Percentiles rank a stretch among this genome's conserved stretches.
Conservation (phyloP, 148 eudicot genomes). For the Cornus controversa region DNA sequence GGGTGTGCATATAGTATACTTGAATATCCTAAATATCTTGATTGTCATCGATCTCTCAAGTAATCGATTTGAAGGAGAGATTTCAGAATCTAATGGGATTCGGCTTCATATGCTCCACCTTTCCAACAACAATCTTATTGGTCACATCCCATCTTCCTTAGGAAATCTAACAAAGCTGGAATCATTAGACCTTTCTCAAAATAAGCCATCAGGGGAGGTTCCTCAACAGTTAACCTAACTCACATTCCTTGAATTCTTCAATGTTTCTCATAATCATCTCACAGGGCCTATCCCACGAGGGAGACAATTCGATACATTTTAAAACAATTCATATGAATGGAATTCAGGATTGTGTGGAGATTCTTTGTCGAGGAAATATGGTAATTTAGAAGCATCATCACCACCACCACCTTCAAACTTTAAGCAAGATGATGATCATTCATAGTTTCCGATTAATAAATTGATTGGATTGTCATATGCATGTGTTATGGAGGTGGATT, state of each 20-base stretch:
- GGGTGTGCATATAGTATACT: background rate
- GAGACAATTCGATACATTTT: conserved; percentile 24
- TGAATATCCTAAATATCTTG: background rate
- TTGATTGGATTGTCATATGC: conserved; percentile 29
- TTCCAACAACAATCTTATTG: conserved; percentile 32
- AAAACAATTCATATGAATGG: conserved; percentile 21
- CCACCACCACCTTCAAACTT: background rate
- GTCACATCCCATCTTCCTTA: conserved; percentile 25
- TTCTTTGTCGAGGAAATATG: background rate
- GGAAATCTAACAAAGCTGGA: conserved; percentile 26
- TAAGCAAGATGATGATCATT: background rate
- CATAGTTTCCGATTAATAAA: background rate
- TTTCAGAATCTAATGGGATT: background rate
- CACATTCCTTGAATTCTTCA: conserved; percentile 8
- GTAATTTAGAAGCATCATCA: background rate
- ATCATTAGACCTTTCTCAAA: conserved; percentile 35
- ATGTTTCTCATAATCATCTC: conserved; percentile 13
- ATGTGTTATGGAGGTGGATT: conserved; percentile 20
- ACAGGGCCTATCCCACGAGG: conserved; percentile 9
- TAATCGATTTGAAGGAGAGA: background rate
- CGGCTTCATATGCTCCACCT: background rate
- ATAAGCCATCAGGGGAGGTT: conserved; percentile 8
- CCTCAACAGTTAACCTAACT: background rate
- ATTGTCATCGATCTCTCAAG: background rate
- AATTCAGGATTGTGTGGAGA: conserved; percentile 20